phyloP scores from a whole-genome alignment of 768 basidiomycete genomes.

The Sistotremastrum suecicum region DNA sequence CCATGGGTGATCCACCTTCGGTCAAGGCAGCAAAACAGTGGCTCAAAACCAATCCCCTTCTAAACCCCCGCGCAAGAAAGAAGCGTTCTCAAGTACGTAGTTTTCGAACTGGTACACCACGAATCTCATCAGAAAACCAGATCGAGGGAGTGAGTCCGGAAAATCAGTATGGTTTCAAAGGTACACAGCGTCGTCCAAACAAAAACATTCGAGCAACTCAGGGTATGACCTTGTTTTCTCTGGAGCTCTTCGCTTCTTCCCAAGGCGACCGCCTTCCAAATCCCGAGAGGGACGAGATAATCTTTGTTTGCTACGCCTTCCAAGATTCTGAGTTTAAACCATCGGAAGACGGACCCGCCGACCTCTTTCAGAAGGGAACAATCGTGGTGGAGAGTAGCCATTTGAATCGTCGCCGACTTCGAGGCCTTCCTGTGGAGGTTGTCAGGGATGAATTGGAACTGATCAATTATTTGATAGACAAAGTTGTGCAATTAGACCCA shows the following conservation, averaged over 20 bases:
- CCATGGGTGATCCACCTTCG: constrained; percentile 45
- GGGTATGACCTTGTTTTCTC: constrained; percentile 62
- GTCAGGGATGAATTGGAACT: constrained; percentile 66
- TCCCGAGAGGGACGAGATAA: constrained; percentile 49
- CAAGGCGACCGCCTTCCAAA: constrained; percentile 45
- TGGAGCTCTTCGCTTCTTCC: constrained; percentile 73
- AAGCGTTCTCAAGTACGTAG: constrained; percentile 38
- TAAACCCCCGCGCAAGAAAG: constrained; percentile 9
- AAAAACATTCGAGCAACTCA: constrained; percentile 41
- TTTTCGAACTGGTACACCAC: constrained; percentile 5
- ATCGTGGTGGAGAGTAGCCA: constrained; percentile 35
- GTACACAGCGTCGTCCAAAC: constrained; percentile 28
- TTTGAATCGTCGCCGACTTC: constrained; percentile 27
- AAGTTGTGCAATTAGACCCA: constrained; percentile 67
- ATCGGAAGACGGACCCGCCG: constrained; percentile 23
- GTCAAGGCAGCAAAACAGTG: constrained; percentile 38
- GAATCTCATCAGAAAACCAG: constrained; percentile 16
- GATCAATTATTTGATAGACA: constrained; percentile 62
- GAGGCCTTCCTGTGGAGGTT: constrained; percentile 31
- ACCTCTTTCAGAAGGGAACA: constrained; percentile 28
- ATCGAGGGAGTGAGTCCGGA: constrained; percentile 67
- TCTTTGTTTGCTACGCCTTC: constrained; percentile 60
- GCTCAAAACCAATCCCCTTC: constrained; percentile 25
- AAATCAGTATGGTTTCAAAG: constrained; percentile 54
- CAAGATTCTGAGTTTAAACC: constrained; percentile 30